Percentiles rank a stretch among this genome's conserved stretches.
phyloP scores from a whole-genome alignment of 306 rosid species.

The Oemleria cerasiformis region DNA sequence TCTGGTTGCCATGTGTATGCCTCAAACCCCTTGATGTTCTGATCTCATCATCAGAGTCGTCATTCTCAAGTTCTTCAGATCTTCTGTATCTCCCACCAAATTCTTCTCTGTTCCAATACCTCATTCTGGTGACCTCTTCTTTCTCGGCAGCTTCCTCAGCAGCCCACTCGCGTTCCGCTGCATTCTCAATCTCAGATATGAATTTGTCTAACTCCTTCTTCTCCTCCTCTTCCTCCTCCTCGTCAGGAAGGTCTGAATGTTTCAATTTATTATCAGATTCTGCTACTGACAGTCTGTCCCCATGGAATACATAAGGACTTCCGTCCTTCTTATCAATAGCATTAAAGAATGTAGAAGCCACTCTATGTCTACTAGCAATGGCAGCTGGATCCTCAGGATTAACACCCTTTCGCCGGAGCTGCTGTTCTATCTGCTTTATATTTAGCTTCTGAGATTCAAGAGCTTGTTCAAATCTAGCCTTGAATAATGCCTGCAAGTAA shows the following conservation, averaged over 20 bases:
- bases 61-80: constrained; percentile 49
- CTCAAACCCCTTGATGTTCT: constrained; percentile 45
- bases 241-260: constrained; percentile 53
- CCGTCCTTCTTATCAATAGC: constrained; percentile 93
- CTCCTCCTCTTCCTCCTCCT: constrained; percentile 81
- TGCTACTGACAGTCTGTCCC: constrained; percentile 36
- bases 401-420: constrained; percentile 85
- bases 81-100: constrained; percentile 70
- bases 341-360: constrained; percentile 91
- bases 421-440: constrained; percentile 87
- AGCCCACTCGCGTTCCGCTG: constrained; percentile 89
- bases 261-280: constrained; percentile 42
- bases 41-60: constrained; percentile 36
- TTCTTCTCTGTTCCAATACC: constrained; percentile 83
- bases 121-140: constrained; percentile 64
- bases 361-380: constrained; percentile 93
- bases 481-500: constrained; percentile 79
- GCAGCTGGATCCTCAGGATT: constrained; percentile 98
- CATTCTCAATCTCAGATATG: constrained; percentile 93
- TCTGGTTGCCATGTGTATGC: constrained; percentile 38
- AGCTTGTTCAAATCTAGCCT: constrained; percentile 99
- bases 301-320: constrained; percentile 76
- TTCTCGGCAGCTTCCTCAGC: constrained; percentile 91
- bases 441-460: constrained; percentile 95
- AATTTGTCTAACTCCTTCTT: constrained; percentile 85